Base-by-base conservation (phyloP, 2,329 filamentous ascomycete species). In the Dothistroma septosporum region DNA sequence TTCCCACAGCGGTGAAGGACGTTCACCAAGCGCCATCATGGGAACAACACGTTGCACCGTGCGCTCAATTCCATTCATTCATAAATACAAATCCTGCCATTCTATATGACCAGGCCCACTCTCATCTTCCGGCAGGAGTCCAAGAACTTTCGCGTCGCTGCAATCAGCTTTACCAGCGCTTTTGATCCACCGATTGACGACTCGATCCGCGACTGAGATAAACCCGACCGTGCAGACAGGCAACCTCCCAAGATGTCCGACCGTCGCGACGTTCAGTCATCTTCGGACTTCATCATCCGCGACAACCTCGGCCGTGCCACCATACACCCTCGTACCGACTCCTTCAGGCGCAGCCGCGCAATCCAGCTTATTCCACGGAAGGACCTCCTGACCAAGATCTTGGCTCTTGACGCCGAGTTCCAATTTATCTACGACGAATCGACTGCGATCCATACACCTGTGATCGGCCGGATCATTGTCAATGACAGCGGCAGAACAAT, bases 321-420 rank as follows among this genome's bases (percentile, higher is more conserved):
- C 10, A 41, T 8, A 16, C 37, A 41, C 14, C 14, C 37, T 16
- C 37, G 14, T 41, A 16, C 37, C 11, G 37, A 41, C 7, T 9
- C 37, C 8, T 41, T 41, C 37, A 8, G 11, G 37, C 37, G 37
- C 37, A 16, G 37, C 8, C 32, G 56, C 16, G 56, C 52, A 1
- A 47, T 8, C 16, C 46, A 56, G 19, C 22, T 48, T n/a, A 35
- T 24, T 14, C 56, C 52, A 31, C 52, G 46, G 1, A 37, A 55
- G 32, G n/a, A 53, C n/a, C 33, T 61, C 19, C 16, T 56, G 28
- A 61, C 56, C 1, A 16, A 8, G 4, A 41, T 35, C 3, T 8
- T 61, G 19, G 56, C 56, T 7, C 11, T 61, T 32, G 56, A 59
- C 47, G 35, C 49, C 16, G 60, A 61, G 46, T 54, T 54, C 12